Conservation (phyloP, 2,329 filamentous ascomycete genomes). For the Fusarium illudens region DNA sequence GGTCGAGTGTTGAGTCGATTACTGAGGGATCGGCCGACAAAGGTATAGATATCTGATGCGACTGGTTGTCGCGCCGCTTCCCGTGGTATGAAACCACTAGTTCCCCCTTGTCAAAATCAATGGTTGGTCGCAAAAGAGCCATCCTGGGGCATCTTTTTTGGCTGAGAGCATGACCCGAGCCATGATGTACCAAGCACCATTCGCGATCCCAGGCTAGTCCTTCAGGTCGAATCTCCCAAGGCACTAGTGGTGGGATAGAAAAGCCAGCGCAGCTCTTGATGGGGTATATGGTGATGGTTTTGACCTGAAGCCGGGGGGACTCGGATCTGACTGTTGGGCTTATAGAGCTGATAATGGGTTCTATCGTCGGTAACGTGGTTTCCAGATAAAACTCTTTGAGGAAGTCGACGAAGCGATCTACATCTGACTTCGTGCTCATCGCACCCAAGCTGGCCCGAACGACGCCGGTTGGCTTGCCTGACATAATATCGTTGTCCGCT, state of each 20-base stretch:
- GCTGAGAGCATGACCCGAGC: slow-evolving; percentile 83
- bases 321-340: not conserved
- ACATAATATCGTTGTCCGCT: slow-evolving; percentile 80
- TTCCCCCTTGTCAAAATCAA: slow-evolving; percentile 75
- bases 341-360: not conserved
- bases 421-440: slow-evolving; percentile 83
- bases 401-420: slow-evolving; percentile 76
- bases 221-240: slow-evolving; percentile 82
- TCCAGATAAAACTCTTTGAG: slow-evolving; percentile 67
- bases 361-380: not conserved
- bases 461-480: slow-evolving; percentile 87
- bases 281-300: slow-evolving; percentile 79
- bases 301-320: slow-evolving; percentile 52
- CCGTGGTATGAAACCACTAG: slow-evolving; percentile 68
- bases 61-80: slow-evolving; percentile 29
- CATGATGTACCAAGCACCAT: slow-evolving; percentile 92
- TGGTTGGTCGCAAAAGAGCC: slow-evolving; percentile 78
- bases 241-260: slow-evolving; percentile 65
- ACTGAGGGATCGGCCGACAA: slow-evolving; percentile 73
- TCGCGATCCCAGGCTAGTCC: slow-evolving; percentile 94
- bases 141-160: slow-evolving; percentile 91
- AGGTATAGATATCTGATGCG: slow-evolving; percentile 61
- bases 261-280: slow-evolving; percentile 95
- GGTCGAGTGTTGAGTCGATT: slow-evolving; percentile 55
- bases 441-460: slow-evolving; percentile 87